Base-by-base conservation (phyloP, 208 protist genomes). In the Leishmania mexicana region DNA sequence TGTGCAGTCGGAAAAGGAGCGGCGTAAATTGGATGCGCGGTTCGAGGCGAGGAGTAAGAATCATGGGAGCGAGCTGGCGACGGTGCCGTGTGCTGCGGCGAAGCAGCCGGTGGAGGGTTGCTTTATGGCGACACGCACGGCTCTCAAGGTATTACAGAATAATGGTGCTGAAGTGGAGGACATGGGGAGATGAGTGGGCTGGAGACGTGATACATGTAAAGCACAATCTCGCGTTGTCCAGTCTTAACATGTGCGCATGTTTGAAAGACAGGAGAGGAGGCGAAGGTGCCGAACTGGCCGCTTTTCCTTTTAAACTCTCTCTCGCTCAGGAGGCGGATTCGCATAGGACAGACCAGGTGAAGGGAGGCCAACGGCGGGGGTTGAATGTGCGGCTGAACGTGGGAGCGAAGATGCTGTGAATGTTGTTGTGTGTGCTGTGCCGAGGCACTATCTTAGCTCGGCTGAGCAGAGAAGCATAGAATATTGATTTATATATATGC, bases 1-100 rank as follows among this genome's bases (percentile, higher is more conserved):
- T 49, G 68, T 83, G 19, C 45, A 77, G 24, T 79, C 82, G n/a
- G 84, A 93, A 53, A 75, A 42, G 3, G 72, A 80, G 45, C 76
- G 82, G 28, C 79, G 70, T 17, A 68, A 75, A 70, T n/a, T 79
- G 47, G 42, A 78, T 8, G 75, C 65, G 15, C 83, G 81, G 5
- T 80, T 87, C 6, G 54, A 78, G 4, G 81, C 74, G 2, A 31
- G 73, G 10, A 81, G 65, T 76, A 79, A 84, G 68, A 83, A 79
- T 21, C 71, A 80, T 1, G 24, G 21, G 0, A 10, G 10, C 0
- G 47, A 21, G 11, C 6, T 73, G 53, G 58, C 49, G 57, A 60
- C 38, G 17, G 49, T 40, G 0, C 64, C 73, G 5, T 8, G 13
- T 17, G 58, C 51, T 53, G 54, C 70, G 0, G 31, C 51, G 19